Evolutionary conservation across 768 basidiomycete species (phyloP).

Genomic region (Lactifluus echinatus): DNA sequence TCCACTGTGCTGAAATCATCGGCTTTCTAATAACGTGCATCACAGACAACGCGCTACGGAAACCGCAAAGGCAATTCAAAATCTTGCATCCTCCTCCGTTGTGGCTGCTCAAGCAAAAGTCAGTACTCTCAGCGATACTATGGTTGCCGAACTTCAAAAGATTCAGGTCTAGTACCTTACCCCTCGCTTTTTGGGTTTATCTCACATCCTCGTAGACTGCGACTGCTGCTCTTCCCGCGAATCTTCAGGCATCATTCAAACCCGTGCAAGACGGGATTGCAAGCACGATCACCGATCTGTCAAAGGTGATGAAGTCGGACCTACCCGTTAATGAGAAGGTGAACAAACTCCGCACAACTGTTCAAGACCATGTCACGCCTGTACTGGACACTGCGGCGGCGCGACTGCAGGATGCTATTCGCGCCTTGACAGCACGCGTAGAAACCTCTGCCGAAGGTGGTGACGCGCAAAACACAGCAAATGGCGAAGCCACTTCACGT

Average conservation of each 20-base stretch:
- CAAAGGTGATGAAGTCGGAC: constrained; percentile 45
- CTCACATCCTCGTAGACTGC: constrained; percentile 34
- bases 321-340: constrained; percentile 57
- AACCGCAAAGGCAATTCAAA: constrained; percentile 54
- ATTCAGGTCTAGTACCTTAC: constrained; percentile 32
- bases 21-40: constrained; percentile 3
- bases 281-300: constrained; percentile 45
- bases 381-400: constrained; percentile 39
- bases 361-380: constrained; percentile 52
- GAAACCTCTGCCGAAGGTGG: constrained; percentile 21
- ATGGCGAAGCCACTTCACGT: constrained; percentile 17
- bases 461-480: constrained; percentile 1
- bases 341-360: constrained; percentile 44
- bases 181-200: not conserved
- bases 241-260: constrained; percentile 52
- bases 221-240: constrained; percentile 40
- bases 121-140: constrained; percentile 51
- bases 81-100: constrained; percentile 49
- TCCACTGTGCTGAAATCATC: not conserved
- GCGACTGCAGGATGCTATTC: constrained; percentile 28
- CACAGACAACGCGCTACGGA: constrained; percentile 60
- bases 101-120: constrained; percentile 47
- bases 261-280: constrained; percentile 49
- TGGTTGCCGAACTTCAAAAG: constrained; percentile 59
- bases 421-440: constrained; percentile 13